Base-by-base conservation (phyloP, 768 basidiomycete genomes). In the Rubroboletus pulcherrimus region DNA sequence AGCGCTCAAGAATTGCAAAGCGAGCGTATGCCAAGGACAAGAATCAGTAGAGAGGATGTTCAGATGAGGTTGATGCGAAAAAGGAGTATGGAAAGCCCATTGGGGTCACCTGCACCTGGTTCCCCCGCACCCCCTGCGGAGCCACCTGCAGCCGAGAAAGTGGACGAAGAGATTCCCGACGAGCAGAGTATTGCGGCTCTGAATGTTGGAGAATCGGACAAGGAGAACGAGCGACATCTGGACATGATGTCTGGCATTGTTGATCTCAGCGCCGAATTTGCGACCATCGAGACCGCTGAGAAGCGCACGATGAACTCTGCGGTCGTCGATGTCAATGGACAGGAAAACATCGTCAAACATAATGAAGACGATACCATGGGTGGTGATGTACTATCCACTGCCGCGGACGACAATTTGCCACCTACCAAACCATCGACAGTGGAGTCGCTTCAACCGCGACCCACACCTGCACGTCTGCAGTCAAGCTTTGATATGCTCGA, bases 21-120 rank as follows among this genome's bases (percentile, higher is more conserved):
- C 26, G 60, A 49, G 4, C 62, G 62, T 62, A 57, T 34, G 61
- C 67, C 60, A 3, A 75, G 74, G 49, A 73, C 73, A 26, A 74
- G 81, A 42, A 82, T 85, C 54, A 83, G 73, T 50, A 76, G 77
- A 30, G 82, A 82, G 51, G 79, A 80, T 46, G 76, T 86, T 19
- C 77, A 80, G 55, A 71, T 77, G 50, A 74, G 80, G 35, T 64
- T 84, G 49, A 60, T 78, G 65, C 73, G 71, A 47, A 74, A 76
- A 59, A 69, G 74, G 54, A 80, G 78, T 41, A 63, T 69, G 42
- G 75, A 81, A 45, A 80, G 80, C 58, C 72, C 77, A 7, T 54
- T 74, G 56, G 56, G 63, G 6, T 71, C 59, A 2, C 62, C 60
- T 40, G 50, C 46, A 4, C 55, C 51, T 44, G 46, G 57, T 38